Percentiles rank a stretch among this genome's conserved stretches.
phyloP scores from a whole-genome alignment of 352 stramenopile genomes.

The Globisporangium radiosum region DNA sequence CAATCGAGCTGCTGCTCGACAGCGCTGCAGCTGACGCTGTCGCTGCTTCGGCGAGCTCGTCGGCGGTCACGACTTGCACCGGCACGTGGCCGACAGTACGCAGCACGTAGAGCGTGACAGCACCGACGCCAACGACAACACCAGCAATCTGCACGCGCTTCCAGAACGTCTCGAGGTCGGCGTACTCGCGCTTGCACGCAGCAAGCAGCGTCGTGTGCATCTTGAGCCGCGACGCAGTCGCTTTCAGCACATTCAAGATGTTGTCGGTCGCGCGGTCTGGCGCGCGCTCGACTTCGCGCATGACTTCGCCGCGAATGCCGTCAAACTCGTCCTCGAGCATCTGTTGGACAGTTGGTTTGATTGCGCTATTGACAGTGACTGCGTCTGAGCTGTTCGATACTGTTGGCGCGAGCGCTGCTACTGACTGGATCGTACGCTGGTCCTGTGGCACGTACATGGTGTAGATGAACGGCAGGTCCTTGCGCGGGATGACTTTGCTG shows the following conservation, averaged over 20 bases:
- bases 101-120: constrained; percentile 70
- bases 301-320: constrained; percentile 74
- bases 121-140: constrained; percentile 48
- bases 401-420: not conserved
- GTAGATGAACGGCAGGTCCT: constrained; percentile 86
- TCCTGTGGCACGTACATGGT: constrained; percentile 84
- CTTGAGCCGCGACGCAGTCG: constrained; percentile 71
- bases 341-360: constrained; percentile 35
- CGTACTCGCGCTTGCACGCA: constrained; percentile 71
- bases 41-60: constrained; percentile 13
- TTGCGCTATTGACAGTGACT: constrained; percentile 4
- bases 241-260: constrained; percentile 73
- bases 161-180: constrained; percentile 66
- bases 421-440: constrained; percentile 23
- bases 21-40: not conserved
- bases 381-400: constrained; percentile 3
- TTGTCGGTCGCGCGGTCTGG: constrained; percentile 82
- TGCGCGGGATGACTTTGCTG: constrained; percentile 82
- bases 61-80: constrained; percentile 23
- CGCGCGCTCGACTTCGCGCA: constrained; percentile 74
- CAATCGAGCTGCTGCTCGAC: constrained; percentile 4
- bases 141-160: constrained; percentile 64
- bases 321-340: constrained; percentile 87
- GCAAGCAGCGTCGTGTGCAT: constrained; percentile 81
- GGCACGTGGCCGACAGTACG: constrained; percentile 44